Evolutionary conservation across 352 stramenopile genomes (phyloP), one percentile per base, ranked within the genome.

Genomic region (Phytopythium boreale): DNA sequence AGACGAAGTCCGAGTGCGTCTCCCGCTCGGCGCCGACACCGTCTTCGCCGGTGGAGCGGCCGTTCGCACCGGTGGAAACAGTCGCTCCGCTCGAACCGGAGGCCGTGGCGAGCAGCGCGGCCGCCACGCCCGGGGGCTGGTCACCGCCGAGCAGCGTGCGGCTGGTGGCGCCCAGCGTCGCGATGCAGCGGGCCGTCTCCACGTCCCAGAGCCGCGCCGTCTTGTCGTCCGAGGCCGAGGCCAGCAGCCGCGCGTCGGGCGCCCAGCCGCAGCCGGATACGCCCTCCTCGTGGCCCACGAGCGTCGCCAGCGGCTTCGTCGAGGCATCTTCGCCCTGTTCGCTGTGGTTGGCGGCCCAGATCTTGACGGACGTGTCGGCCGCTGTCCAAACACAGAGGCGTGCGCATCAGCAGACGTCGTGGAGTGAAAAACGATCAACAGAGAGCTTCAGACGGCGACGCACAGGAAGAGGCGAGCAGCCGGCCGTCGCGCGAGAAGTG

Each of bases 141-240:
- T 50, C 59, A 0, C 70, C 64, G 46, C 75, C 67, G 12, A 80
- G 66, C 39, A 78, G 56, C 19, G 66, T 71, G 55, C 64, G 67
- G 50, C 69, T 64, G 56, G 79, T 81, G 31, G 73, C 76, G 29
- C 87, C 88, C 36, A 98, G 75, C 0, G 85, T 86, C 17, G 77
- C 74, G 5, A 94, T 72, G 31, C 74, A 83, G 56, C 87, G 84
- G 41, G 82, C 85, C 31, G 89, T 91, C 67, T 97, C 87, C 19
- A 96, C 90, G 74, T 99, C 95, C 95, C 97, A 99, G 1, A 99
- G 71, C 22, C 94, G 86, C 44, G 98, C 72, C 0, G 96, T 98
- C 53, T 95, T 96, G 75, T 99, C 97, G 71, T 99, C 97, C 12
- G 88, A 98, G 10, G 95, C 96, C 8, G 96, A 98, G 14, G 90